These are phyloP conservation scores for Pseudogymnoascus pannorum DNA, from an alignment of 2,329 filamentous ascomycete species.

Conservation along the genomic window DNA sequence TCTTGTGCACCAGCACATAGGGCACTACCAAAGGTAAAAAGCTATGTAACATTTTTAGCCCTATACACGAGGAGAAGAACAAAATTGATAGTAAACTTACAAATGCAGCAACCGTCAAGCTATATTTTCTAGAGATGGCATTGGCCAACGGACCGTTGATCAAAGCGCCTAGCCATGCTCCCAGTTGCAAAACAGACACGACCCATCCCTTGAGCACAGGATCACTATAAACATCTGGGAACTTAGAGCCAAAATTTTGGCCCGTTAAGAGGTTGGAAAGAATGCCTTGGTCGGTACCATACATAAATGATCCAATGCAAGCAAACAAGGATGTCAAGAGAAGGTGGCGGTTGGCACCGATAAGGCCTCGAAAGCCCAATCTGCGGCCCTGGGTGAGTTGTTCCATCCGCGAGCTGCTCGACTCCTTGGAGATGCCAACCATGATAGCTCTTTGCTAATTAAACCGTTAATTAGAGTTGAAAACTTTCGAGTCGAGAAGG, in stretches of 20 bases:
- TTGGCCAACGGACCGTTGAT: slow-evolving; percentile 57
- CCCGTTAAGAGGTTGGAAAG: slow-evolving; percentile 38
- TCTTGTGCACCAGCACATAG: slow-evolving; percentile 33
- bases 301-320: slow-evolving; percentile 32
- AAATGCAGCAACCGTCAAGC: slow-evolving; percentile 1
- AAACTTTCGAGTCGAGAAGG: neutral
- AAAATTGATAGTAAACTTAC: neutral
- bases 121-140: slow-evolving; percentile 34
- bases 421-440: neutral
- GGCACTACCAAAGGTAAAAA: slow-evolving; percentile 36
- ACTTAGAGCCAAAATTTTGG: slow-evolving; percentile 33
- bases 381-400: slow-evolving; percentile 8
- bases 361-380: slow-evolving; percentile 2
- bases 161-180: slow-evolving; percentile 64
- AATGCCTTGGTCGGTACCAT: slow-evolving; percentile 39
- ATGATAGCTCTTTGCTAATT: neutral
- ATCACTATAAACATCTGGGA: slow-evolving; percentile 34
- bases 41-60: too few species aligned
- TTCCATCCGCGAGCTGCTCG: slow-evolving; percentile 7
- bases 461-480: neutral
- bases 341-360: neutral
- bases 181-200: slow-evolving; percentile 60
- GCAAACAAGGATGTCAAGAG: slow-evolving; percentile 26
- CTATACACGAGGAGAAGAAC: too few species aligned
- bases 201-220: slow-evolving; percentile 34